Conservation (phyloP, 331 rosid species). For the Acacia concinna region DNA sequence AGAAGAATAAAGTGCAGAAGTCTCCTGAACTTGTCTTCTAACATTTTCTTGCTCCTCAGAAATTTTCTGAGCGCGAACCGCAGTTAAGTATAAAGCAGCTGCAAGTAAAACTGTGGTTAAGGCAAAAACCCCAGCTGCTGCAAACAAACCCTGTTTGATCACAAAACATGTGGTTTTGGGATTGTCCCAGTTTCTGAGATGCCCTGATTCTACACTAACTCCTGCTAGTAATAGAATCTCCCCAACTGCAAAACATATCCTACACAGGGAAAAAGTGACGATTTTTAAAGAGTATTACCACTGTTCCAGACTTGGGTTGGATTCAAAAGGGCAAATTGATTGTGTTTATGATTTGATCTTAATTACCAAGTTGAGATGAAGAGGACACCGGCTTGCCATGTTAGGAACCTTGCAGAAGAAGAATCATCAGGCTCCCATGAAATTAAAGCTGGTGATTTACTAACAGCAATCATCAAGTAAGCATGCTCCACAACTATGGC, state of each 20-base stretch:
- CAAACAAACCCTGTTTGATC: constrained; percentile 63
- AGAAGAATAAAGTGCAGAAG: constrained; percentile 57
- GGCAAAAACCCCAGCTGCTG: constrained; percentile 73
- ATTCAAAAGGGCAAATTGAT: background rate
- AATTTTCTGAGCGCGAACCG: constrained; percentile 60
- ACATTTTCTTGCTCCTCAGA: constrained; percentile 47
- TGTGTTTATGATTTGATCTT: constrained; percentile 2
- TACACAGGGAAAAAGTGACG: constrained; percentile 10
- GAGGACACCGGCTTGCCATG: constrained; percentile 81
- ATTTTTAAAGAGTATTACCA: background rate
- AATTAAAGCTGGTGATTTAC: constrained; percentile 59
- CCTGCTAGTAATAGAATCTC: constrained; percentile 74
- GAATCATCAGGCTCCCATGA: constrained; percentile 61
- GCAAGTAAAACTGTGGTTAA: constrained; percentile 71
- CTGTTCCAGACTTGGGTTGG: background rate
- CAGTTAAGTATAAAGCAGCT: constrained; percentile 72
- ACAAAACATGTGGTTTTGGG: constrained; percentile 61
- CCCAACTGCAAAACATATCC: constrained; percentile 85
- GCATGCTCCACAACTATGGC: constrained; percentile 65
- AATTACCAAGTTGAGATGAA: constrained; percentile 72
- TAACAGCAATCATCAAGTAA: constrained; percentile 69
- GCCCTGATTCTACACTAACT: constrained; percentile 81
- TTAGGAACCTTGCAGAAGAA: constrained; percentile 53
- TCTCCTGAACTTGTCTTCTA: constrained; percentile 53
- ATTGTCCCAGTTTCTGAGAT: constrained; percentile 64